Evolutionary conservation across 75 land plant species (phyloP).

Genomic region (Sequoiadendron giganteum): DNA sequence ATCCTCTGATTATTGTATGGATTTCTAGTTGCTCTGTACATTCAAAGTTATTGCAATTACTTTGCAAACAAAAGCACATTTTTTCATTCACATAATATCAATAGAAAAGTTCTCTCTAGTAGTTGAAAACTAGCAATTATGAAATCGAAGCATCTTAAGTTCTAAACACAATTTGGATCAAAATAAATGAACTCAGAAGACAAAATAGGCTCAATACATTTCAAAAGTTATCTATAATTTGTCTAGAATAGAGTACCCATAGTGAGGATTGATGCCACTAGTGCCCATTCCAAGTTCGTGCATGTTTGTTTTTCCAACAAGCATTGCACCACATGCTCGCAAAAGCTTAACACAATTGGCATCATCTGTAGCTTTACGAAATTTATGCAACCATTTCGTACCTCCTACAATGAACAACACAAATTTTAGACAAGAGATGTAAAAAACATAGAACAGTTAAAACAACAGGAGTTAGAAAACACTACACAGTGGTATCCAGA

Average conservation of each 20-base stretch:
- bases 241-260: slow-evolving; percentile 49
- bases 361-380: slow-evolving; percentile 55
- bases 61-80: not conserved
- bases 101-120: not conserved
- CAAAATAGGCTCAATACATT: not conserved
- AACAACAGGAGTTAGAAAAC: too few relatives aligned
- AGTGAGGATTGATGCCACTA: slow-evolving; percentile 88
- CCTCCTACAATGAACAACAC: slow-evolving; percentile 51
- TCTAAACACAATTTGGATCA: not conserved
- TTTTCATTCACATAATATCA: not conserved
- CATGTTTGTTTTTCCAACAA: slow-evolving; percentile 92
- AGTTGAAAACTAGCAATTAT: not conserved
- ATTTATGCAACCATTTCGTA: slow-evolving; percentile 72
- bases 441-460: not conserved
- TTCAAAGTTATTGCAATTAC: not conserved
- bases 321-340: slow-evolving; percentile 71
- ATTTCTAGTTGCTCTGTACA: slow-evolving; percentile 59
- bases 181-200: not conserved
- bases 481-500: too few relatives aligned
- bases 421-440: not conserved
- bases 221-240: not conserved
- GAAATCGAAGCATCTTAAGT: not conserved
- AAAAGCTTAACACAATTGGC: slow-evolving; percentile 64
- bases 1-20: slow-evolving; percentile 56
- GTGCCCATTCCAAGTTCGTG: slow-evolving; percentile 88